Base-by-base conservation (phyloP, 78 protist genomes). In the Creolimax fragrantissima region DNA sequence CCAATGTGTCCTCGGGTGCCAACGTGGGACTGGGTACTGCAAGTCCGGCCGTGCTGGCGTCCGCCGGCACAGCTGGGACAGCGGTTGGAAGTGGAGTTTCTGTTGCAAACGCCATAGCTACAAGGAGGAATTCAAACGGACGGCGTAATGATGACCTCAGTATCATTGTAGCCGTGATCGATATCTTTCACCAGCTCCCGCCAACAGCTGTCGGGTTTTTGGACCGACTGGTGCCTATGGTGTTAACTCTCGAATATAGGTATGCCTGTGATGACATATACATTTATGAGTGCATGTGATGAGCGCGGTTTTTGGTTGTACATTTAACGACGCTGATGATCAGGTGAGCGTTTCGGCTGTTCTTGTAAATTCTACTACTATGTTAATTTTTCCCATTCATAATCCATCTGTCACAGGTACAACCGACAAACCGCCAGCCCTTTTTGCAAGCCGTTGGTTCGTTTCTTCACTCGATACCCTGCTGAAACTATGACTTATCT, bases 171-270 rank as follows among this genome's bases (percentile, higher is more conserved):
- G 92, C 96, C 43, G 96, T 97, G 43, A 88, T 97, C 41, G 96
- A 93, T 37, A 92, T 96, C 39, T 97, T 96, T 92, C 97, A 95
- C 93, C 91, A 96, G 3, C 94, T 97, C 3, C 98, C 98, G 41
- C 95, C 96, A 4, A 96, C 94, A 2, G 90, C 95, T 90, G 4
- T 11, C 17, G 93, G 95, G 81, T 96, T 97, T 88, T 43, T 95
- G 42, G 97, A 94, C 35, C 24, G 35, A 42, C 89, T 93, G n/a
- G 39, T 90, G 2, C 4, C 39, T 2, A 7, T 3, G 39, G 42
- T 36, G 5, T 3, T 95, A 5, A 41, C 88, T 5, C 92, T 96
- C 43, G 98, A 96, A 89, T 89, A 81, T 35, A 3, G 35, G 2
- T 47, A 86, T 35, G 85, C 92, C 37, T 45, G 92, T 3, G 94